Evolutionary conservation across 2,329 filamentous ascomycete genomes (phyloP).

Genomic region (Setomelanomma holmii): DNA sequence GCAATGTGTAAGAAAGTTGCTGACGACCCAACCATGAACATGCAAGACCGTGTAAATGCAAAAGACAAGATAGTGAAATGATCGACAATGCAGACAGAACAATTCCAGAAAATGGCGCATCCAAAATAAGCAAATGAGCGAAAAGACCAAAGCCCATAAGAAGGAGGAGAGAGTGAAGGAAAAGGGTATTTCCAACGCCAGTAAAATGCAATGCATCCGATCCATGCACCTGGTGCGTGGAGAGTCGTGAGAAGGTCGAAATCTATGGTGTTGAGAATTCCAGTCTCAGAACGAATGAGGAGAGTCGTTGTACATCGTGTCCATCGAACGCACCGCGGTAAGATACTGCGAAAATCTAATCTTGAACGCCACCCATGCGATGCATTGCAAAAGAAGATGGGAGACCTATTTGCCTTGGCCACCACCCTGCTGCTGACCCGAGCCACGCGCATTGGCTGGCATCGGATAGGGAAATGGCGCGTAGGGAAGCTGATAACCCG

Average conservation of each 20-base stretch:
- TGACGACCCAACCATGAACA: slow-evolving; percentile 5
- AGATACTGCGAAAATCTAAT: neutral
- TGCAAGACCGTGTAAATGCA: slow-evolving; percentile 9
- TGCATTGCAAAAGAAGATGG: neutral
- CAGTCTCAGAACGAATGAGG: neutral
- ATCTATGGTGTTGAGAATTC: neutral
- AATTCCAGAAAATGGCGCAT: neutral
- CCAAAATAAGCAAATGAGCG: neutral
- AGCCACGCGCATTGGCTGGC: slow-evolving; percentile 36
- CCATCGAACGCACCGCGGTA: neutral
- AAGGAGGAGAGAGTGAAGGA: slow-evolving; percentile 6
- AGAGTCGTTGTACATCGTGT: slow-evolving; percentile 1
- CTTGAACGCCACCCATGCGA: slow-evolving; percentile 1
- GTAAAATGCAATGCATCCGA: slow-evolving; percentile 12
- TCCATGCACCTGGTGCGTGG: slow-evolving; percentile 4
- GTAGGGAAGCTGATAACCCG: slow-evolving; percentile 43
- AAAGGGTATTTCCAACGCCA: slow-evolving; percentile 16
- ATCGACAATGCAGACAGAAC: slow-evolving; percentile 2
- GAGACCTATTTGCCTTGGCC: slow-evolving; percentile 26
- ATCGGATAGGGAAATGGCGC: slow-evolving; percentile 48
- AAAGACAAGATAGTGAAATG: slow-evolving; percentile 3
- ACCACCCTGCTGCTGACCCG: slow-evolving; percentile 23
- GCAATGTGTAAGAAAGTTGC: no score
- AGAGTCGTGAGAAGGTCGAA: neutral
- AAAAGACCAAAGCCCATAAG: slow-evolving; percentile 1